Evolutionary conservation across 1,139 yeast species (phyloP).

Genomic region (Casaregolazyma lundiana): DNA sequence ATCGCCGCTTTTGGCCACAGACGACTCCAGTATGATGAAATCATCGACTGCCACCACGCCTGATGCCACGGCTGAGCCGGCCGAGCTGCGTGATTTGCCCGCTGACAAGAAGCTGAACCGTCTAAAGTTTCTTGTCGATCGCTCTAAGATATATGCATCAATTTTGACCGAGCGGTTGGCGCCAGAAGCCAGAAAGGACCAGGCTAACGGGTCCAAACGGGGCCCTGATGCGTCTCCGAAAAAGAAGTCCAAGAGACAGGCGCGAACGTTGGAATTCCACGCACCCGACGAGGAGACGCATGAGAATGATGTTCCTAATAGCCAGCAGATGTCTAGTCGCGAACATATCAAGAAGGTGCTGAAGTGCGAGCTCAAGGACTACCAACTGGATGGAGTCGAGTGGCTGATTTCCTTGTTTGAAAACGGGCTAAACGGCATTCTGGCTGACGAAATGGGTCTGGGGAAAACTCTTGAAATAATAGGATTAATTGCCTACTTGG

Average conservation of each 20-base stretch:
- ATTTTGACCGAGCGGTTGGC: conserved; percentile 71
- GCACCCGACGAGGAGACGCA: not conserved
- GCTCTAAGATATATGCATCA: conserved; percentile 77
- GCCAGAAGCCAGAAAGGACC: conserved; percentile 10
- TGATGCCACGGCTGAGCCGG: conserved; percentile 3
- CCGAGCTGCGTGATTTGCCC: conserved; percentile 18
- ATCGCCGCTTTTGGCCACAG: conserved; percentile 3
- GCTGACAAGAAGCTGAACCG: conserved; percentile 50
- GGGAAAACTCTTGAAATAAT: conserved; percentile 94
- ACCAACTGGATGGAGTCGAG: conserved; percentile 85
- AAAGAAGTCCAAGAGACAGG: conserved; percentile 11
- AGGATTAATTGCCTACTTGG: conserved; percentile 66
- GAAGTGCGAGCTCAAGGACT: conserved; percentile 55
- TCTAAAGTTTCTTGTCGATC: conserved; percentile 67
- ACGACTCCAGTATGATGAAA: not conserved
- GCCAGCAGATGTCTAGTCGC: conserved; percentile 1
- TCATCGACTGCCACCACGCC: conserved; percentile 7
- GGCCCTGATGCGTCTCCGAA: not conserved
- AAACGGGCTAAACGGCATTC: conserved; percentile 89
- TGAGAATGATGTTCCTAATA: not conserved
- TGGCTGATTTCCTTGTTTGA: conserved; percentile 87
- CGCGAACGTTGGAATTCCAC: conserved; percentile 15
- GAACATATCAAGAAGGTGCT: conserved; percentile 3
- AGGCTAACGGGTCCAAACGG: conserved; percentile 4
- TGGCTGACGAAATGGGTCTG: conserved; percentile 96